Conservation (phyloP, 163 green algal genomes). For the Scenedesmus sp. region DNA sequence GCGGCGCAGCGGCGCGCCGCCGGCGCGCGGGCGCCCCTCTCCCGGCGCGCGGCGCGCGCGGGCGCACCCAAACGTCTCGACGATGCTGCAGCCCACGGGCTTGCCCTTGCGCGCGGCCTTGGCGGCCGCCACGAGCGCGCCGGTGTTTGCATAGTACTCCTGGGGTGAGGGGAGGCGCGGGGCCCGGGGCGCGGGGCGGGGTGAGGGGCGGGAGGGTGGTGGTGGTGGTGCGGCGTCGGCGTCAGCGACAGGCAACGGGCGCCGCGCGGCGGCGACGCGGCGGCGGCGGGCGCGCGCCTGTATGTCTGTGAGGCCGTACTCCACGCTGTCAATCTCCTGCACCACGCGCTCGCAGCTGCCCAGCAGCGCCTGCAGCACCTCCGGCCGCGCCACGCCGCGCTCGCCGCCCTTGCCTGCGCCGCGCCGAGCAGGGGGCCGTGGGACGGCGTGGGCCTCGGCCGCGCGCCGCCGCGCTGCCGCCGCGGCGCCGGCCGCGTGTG, state of each 20-base stretch:
- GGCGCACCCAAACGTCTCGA: conserved; percentile 62
- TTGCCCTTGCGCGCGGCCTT: conserved; percentile 62
- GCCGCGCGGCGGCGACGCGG: too few species aligned
- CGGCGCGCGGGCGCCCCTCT: too few species aligned
- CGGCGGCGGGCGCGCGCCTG: too few species aligned
- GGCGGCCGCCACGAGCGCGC: conserved; percentile 87
- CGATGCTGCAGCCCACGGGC: conserved; percentile 53
- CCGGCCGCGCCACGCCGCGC: conserved; percentile 83
- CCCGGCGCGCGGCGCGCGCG: neutral
- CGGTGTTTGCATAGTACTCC: conserved; percentile 99
- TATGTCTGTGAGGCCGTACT: conserved; percentile 99
- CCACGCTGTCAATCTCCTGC: conserved; percentile 96
- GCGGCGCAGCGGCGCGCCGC: too few species aligned
- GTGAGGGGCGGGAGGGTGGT: too few species aligned
- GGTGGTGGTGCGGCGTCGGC: too few species aligned
- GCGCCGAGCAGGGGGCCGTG: neutral
- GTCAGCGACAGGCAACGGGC: too few species aligned
- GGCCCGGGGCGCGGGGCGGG: too few species aligned
- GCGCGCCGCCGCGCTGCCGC: too few species aligned
- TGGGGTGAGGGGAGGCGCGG: conserved; percentile 58
- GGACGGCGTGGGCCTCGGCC: too few species aligned
- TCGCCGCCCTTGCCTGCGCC: conserved; percentile 63
- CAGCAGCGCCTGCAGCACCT: conserved; percentile 85
- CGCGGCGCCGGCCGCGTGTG: conserved; percentile 3
- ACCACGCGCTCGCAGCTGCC: conserved; percentile 92